Evolutionary conservation across 257 asterid species (phyloP).

Genomic region (Catharanthus roseus): DNA sequence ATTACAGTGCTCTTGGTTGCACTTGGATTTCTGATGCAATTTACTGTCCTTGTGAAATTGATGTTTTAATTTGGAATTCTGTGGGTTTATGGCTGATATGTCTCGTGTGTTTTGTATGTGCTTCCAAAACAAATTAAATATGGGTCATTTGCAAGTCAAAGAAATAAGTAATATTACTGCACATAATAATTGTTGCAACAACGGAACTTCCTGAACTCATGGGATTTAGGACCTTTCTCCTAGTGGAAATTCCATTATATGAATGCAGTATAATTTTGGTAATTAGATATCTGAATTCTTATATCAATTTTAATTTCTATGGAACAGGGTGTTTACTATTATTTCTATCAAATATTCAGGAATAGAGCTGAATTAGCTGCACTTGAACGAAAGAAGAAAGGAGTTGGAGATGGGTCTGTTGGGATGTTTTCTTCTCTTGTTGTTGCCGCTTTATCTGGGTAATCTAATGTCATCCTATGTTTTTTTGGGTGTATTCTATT

Average conservation of each 20-base stretch:
- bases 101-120: not conserved
- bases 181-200: not conserved
- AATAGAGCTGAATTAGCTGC: constrained; percentile 73
- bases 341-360: constrained; percentile 98
- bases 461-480: constrained; percentile 19
- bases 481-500: not conserved
- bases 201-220: not conserved
- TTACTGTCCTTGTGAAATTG: not conserved
- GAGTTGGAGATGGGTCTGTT: constrained; percentile 92
- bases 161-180: not conserved
- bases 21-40: not conserved
- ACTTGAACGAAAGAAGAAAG: constrained; percentile 54
- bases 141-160: not conserved
- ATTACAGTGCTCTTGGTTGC: not conserved
- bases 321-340: constrained; percentile 98
- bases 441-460: constrained; percentile 94
- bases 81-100: not conserved
- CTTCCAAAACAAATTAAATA: not conserved
- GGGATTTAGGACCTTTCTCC: not conserved
- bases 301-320: constrained; percentile 40
- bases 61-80: not conserved
- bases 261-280: constrained; percentile 1
- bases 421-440: constrained; percentile 89
- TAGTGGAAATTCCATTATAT: not conserved
- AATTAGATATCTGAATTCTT: constrained; percentile 32